Base-by-base conservation (phyloP, 306 rosid genomes). In the Prosopis cineraria region DNA sequence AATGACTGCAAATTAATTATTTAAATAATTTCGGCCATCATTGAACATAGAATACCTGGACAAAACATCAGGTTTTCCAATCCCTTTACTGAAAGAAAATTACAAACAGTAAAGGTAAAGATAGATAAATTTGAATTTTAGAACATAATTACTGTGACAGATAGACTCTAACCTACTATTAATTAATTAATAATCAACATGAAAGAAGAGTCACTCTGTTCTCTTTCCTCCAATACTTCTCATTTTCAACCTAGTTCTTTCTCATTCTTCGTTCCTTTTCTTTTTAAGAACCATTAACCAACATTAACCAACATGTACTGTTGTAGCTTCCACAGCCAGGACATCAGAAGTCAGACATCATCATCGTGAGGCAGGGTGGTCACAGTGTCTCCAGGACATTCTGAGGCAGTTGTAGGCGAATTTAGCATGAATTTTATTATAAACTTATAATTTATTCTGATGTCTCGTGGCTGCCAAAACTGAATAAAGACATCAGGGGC, bases 341-440 rank as follows among this genome's bases (percentile, higher is more conserved):
- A 83, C 45, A 72, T 48, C 22, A 68, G 73, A 55, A 39, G 66
- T 79, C 56, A 72, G 56, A 44, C 72, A 70, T 66, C 44, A 65
- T 52, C 63, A 50, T 48, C 50, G 40, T 3, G 1, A 76, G 70
- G 70, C 74, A 76, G 73, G 37, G 66, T 25, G 59, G 41, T 55
- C 20, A 44, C 29, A 76, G 33, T 65, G 39, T 27, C 78, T 69
- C 67, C 37, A 62, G 74, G 67, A 62, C 66, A 70, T 44, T 58
- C 43, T 80, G 76, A 71, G 9, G 50, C 73, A 48, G 74, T 33
- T 50, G 1, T 31, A 14, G 47, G 53, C 36, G 81, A 77, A 0
- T 60, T 22, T 60, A 40, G 41, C 52, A 67, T 39, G 30, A 39
- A 10, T 45, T 47, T 25, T n/a, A 24, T 17, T 30, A 47, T 17